Conservation (phyloP, 352 stramenopile genomes). For the Globisporangium lucens region DNA sequence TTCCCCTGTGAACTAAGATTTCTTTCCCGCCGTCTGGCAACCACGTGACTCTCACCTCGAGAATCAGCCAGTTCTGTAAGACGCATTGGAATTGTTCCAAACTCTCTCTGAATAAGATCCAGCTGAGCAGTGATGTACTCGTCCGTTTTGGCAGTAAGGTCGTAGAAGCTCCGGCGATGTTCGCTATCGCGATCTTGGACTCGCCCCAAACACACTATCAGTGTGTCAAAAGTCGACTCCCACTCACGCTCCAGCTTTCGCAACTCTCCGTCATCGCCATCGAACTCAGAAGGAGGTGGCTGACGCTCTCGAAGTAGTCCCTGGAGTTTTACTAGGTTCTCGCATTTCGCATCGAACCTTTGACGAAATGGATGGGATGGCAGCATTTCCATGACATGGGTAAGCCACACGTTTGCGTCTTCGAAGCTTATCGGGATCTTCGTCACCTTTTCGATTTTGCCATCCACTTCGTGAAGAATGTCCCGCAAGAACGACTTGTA, state of each 20-base stretch:
- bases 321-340: slow-evolving; percentile 47
- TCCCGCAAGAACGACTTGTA: slow-evolving; percentile 49
- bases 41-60: neutral
- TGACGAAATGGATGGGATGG: slow-evolving; percentile 43
- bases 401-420: slow-evolving; percentile 47
- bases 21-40: neutral
- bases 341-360: slow-evolving; percentile 47
- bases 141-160: slow-evolving; percentile 43
- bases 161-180: slow-evolving; percentile 54
- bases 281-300: neutral
- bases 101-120: slow-evolving; percentile 32
- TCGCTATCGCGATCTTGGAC: slow-evolving; percentile 63
- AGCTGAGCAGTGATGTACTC: slow-evolving; percentile 40
- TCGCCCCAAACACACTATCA: slow-evolving; percentile 50
- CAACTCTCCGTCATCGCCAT: slow-evolving; percentile 22
- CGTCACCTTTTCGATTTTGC: slow-evolving; percentile 51
- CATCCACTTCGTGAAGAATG: slow-evolving; percentile 50
- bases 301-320: slow-evolving; percentile 32
- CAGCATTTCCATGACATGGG: slow-evolving; percentile 54
- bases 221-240: slow-evolving; percentile 61
- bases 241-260: slow-evolving; percentile 54
- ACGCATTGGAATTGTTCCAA: slow-evolving; percentile 30
- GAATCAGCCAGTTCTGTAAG: slow-evolving; percentile 18
- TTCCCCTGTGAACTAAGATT: slow-evolving; percentile 3
- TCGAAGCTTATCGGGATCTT: slow-evolving; percentile 54